These are phyloP conservation scores for Backusella parvicylindrica DNA, from an alignment of 192 early-diverging fungal genomes.

Conservation along the genomic window DNA sequence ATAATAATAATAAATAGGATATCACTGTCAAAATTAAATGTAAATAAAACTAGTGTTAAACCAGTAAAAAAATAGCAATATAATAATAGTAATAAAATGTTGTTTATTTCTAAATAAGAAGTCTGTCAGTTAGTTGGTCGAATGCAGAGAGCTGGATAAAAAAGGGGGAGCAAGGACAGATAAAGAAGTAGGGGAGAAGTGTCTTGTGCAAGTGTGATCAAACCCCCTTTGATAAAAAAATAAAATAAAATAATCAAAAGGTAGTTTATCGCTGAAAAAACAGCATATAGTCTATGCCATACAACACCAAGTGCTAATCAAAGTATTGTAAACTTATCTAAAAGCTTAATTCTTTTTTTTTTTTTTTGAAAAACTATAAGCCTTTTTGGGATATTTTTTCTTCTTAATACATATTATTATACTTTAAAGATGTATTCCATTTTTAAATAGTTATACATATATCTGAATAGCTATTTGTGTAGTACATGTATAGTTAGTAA, in stretches of 20 bases:
- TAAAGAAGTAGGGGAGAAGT: not conserved
- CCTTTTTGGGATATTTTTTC: not conserved
- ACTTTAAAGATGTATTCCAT: not conserved
- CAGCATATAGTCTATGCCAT: not conserved
- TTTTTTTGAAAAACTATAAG: not conserved
- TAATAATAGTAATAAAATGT: not conserved
- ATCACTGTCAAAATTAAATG: not conserved
- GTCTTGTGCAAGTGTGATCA: not conserved
- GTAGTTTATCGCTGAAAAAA: not conserved
- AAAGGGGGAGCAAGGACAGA: not conserved
- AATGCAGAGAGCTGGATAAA: not conserved
- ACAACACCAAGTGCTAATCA: not conserved
- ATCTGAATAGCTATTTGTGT: not conserved
- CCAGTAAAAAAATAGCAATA: not conserved
- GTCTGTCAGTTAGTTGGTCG: not conserved
- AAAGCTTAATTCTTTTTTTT: too few species aligned
- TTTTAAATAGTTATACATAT: not conserved
- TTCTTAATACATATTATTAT: not conserved
- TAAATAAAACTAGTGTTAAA: not conserved
- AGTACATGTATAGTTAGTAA: not conserved
- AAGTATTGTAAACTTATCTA: not conserved
- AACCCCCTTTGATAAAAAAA: not conserved
- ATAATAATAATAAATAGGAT: not conserved
- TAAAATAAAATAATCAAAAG: constrained; percentile 1
- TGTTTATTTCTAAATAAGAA: not conserved